Evolutionary conservation across 495 filamentous ascomycete genomes (phyloP), one percentile per base, ranked within the genome.

Genomic region (Hypoxylon lenormandii): DNA sequence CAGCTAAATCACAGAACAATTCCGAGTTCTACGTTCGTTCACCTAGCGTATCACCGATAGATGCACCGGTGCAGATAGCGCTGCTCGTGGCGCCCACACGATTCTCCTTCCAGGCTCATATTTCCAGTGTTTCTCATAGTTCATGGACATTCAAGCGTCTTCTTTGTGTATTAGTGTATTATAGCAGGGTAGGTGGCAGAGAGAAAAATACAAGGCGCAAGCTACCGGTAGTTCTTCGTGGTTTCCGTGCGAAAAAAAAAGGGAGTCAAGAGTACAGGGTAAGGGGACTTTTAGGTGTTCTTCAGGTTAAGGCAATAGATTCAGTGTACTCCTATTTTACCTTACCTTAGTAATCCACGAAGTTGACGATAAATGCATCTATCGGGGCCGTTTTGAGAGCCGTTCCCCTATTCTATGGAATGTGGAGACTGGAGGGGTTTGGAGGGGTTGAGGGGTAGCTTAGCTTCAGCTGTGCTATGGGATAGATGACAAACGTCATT

Each of bases 401-500:
- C 30, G 30, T 5, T 42, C 1, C 36, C 23, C 23, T n/a, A n/a
- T n/a, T 26, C 23, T 26, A 26, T 26, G 23, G 23, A n/a, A 16
- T 36, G 23, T 16, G 23, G 65, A 58, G 58, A 30, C 28, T 46
- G 38, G 52, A 57, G 65, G 65, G 65, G 65, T 58, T 15, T 38
- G 8, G 38, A 42, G 38, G 38, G 38, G 38, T 16, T 15, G 42
- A 45, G 66, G 66, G 66, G 66, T 59, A 63, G 53, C 66, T 63
- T 4, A 33, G 30, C 30, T 33, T 11, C 10, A 3, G 6, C 30
- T 33, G 30, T 33, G 30, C 6, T 33, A 33, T 33, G 23, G 23
- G n/a, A n/a, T 28, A 7, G 26, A 30, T 46, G 40, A 55, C 23
- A 11, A 60, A 69, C 66, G 66, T 69, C 66, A 69, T 69, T n/a